Conservation (phyloP, 2,329 filamentous ascomycete genomes). For the Fusarium sp. region DNA sequence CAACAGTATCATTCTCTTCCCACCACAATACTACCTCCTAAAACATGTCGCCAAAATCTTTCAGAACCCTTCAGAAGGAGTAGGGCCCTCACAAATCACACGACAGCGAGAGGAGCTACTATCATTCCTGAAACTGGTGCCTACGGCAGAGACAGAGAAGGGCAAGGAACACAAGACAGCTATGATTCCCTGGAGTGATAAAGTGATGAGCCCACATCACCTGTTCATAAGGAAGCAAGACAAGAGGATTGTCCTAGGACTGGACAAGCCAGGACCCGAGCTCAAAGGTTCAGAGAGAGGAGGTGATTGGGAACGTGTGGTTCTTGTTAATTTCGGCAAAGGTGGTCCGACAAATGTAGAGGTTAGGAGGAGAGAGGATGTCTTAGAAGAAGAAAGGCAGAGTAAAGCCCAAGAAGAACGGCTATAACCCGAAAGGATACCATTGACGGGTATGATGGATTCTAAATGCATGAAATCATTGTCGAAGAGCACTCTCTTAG, state of each 20-base stretch:
- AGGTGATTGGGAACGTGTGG: slow-evolving; percentile 70
- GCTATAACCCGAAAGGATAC: slow-evolving; percentile 39
- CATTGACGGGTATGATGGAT: no score
- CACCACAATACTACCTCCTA: slow-evolving; percentile 86
- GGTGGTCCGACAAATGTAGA: slow-evolving; percentile 66
- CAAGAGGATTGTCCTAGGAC: slow-evolving; percentile 63
- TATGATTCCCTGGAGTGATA: slow-evolving; percentile 67
- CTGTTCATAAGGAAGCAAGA: slow-evolving; percentile 60
- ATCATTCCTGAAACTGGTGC: slow-evolving; percentile 62
- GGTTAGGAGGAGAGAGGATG: slow-evolving; percentile 63
- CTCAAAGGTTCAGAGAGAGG: slow-evolving; percentile 60
- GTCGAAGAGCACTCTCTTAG: no score
- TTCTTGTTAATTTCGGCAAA: slow-evolving; percentile 66
- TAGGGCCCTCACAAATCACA: slow-evolving; percentile 54
- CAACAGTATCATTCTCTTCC: slow-evolving; percentile 85
- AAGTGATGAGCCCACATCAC: slow-evolving; percentile 69
- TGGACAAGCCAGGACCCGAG: slow-evolving; percentile 71
- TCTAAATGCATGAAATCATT: no score
- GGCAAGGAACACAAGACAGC: slow-evolving; percentile 57
- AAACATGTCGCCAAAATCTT: slow-evolving; percentile 68
- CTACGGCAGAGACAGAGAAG: slow-evolving; percentile 57
- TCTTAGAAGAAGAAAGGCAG: slow-evolving; percentile 60
- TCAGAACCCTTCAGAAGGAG: slow-evolving; percentile 45
- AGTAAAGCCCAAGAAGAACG: slow-evolving; percentile 44
- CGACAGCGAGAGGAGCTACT: slow-evolving; percentile 66